Evolutionary conservation across 176 grass and related monocot species (phyloP).

Genomic region (Oryza meyeriana): DNA sequence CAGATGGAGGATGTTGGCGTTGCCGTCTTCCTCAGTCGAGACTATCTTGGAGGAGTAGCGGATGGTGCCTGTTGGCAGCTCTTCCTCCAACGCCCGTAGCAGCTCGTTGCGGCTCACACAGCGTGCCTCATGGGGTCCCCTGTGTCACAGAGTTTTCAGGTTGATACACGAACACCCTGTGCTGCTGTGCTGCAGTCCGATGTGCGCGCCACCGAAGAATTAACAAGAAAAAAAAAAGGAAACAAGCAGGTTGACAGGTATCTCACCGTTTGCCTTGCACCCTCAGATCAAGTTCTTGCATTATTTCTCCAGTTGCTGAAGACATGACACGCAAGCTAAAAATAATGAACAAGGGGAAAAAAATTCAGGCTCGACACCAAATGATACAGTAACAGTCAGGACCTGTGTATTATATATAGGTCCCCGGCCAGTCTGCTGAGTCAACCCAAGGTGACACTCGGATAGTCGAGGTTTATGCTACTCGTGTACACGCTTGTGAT

Average conservation of each 20-base stretch:
- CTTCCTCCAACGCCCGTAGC: background rate
- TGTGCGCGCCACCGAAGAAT: background rate
- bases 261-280: background rate
- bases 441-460: no score
- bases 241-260: background rate
- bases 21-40: background rate
- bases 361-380: no score
- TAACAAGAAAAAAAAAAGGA: no score
- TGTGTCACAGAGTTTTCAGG: background rate
- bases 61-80: background rate
- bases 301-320: background rate
- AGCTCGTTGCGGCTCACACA: background rate
- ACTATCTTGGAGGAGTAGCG: conserved; percentile 1
- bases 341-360: background rate
- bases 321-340: background rate
- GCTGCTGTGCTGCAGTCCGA: no score
- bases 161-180: background rate
- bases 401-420: no score
- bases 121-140: background rate
- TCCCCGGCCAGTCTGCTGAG: no score
- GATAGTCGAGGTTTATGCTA: no score
- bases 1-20: background rate
- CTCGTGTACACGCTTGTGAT: no score
- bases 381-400: no score
- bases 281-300: background rate